Evolutionary conservation across 208 protist species (phyloP), one percentile per base, ranked within the genome.

Genomic region (Leishmania arabica): DNA sequence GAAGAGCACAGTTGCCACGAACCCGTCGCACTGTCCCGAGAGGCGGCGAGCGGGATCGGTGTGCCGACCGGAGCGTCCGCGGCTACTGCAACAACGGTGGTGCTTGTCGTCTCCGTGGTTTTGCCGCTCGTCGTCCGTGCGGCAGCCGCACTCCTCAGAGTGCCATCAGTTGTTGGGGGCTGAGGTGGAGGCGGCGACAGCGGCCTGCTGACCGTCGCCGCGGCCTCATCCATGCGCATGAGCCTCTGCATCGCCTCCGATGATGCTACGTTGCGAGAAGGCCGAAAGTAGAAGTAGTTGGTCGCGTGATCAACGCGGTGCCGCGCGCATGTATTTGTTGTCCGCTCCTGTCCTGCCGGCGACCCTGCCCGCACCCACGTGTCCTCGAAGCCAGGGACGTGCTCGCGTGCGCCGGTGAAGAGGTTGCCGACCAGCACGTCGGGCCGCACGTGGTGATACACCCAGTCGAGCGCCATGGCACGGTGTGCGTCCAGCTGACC

Each of bases 231-330:
- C 51, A 75, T 27, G 27, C 31, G 80, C 69, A 54, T 64, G 77
- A 72, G 58, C 77, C 60, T 80, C 76, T 62, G 31, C 65, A 78
- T 64, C 53, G 21, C 69, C 47, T 37, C n/a, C 21, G 60, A 34
- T 5, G 81, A 62, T 3, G 58, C 79, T 65, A 86, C 69, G 7
- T 75, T 58, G 1, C 69, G 80, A 5, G 90, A 87, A 19, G 90
- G 89, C 24, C 87, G 54, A 80, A 93, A 95, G 77, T 97, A 97
- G 84, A 80, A 94, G 70, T 90, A 90, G 84, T 97, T 97, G 2
- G 93, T 95, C 78, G 81, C 53, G n/a, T 69, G 75, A 40, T 89
- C 87, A 62, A 77, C 75, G 15, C 83, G 80, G 77, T 93, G 90
- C 17, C 72, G 78, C 40, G 74, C 80, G 53, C 88, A 94, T 34